Conservation (phyloP, 148 eudicot species). For the Rhododendron molle region DNA sequence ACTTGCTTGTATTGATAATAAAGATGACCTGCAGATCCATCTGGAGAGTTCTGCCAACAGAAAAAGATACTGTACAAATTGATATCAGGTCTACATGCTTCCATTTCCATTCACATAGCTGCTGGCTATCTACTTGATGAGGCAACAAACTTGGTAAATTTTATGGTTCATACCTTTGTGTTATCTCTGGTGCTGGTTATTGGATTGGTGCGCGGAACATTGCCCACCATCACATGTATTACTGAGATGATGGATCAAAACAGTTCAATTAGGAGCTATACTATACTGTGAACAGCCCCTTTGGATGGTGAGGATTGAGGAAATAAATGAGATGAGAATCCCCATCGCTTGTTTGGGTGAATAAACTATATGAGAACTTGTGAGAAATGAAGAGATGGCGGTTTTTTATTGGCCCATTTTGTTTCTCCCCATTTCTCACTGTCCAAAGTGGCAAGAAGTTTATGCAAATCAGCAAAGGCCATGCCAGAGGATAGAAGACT, state of each 20-base stretch:
- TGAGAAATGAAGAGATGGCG: neutral
- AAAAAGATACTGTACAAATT: conserved; percentile 74
- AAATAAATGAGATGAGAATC: neutral
- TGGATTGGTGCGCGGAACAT: neutral
- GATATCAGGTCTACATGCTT: conserved; percentile 82
- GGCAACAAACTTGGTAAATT: conserved; percentile 40
- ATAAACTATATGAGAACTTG: neutral
- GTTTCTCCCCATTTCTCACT: neutral
- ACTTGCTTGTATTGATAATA: neutral
- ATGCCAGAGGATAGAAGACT: neutral
- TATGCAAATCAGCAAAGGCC: neutral
- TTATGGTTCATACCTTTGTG: neutral
- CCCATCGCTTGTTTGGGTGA: neutral
- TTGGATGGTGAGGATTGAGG: neutral
- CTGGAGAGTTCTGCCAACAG: conserved; percentile 75
- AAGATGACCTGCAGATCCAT: conserved; percentile 44
- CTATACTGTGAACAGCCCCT: neutral
- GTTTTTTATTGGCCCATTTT: neutral
- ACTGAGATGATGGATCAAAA: neutral
- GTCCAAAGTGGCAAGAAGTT: neutral
- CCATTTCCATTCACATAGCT: conserved; percentile 83
- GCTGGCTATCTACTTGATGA: conserved; percentile 80
- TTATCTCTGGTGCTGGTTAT: neutral
- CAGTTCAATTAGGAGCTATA: neutral
- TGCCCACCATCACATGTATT: neutral